phyloP scores from a whole-genome alignment of 768 basidiomycete genomes.

The Suillus decipiens region DNA sequence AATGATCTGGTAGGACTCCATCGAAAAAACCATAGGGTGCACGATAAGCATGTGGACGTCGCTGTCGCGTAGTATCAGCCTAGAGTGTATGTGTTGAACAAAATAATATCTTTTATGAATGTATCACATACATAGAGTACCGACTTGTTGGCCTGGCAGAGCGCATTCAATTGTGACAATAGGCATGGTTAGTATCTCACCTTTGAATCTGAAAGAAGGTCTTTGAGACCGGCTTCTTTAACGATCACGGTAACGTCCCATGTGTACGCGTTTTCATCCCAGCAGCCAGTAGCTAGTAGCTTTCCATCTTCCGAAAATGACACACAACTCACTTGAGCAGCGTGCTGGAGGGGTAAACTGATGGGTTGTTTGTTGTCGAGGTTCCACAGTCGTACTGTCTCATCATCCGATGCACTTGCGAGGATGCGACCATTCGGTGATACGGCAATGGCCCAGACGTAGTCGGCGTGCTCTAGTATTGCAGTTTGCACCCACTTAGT shows the following conservation, averaged over 20 bases:
- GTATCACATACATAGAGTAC: too few relatives aligned
- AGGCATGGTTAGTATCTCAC: background rate
- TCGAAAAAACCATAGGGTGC: background rate
- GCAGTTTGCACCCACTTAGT: background rate
- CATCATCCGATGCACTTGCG: background rate
- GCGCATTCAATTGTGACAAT: background rate
- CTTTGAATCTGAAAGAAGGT: background rate
- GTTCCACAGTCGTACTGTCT: background rate
- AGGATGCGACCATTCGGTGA: background rate
- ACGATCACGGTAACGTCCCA: background rate
- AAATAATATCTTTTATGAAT: too few relatives aligned
- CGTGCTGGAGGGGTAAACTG: background rate
- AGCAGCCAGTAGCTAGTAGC: background rate
- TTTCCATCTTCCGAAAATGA: background rate
- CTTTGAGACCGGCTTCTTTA: fast-evolving
- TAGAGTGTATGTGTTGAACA: background rate
- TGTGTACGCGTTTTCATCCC: background rate
- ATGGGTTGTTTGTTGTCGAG: background rate
- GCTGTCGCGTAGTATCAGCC: background rate
- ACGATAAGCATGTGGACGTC: background rate
- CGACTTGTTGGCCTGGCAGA: too few relatives aligned
- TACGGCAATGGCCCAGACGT: background rate
- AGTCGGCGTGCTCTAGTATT: fast-evolving
- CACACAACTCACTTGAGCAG: background rate
- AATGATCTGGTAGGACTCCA: background rate